Conservation (phyloP, 768 basidiomycete genomes). For the Lentinula detonsa region DNA sequence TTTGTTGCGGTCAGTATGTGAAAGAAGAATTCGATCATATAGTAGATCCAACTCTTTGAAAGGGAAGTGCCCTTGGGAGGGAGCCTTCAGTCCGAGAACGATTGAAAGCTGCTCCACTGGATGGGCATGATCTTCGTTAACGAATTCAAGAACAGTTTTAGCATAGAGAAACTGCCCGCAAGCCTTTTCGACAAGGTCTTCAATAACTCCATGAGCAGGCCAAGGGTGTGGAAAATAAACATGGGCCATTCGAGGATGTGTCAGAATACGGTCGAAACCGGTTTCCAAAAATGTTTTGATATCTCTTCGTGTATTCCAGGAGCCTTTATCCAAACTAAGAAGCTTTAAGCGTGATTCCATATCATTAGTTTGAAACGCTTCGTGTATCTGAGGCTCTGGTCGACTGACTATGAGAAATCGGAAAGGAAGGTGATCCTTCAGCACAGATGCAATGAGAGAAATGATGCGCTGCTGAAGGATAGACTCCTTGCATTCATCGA, state of each 20-base stretch:
- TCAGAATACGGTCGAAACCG: conserved; percentile 11
- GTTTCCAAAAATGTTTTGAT: conserved; percentile 12
- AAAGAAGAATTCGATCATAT: neutral
- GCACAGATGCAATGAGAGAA: neutral
- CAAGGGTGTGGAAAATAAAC: conserved; percentile 8
- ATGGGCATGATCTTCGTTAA: neutral
- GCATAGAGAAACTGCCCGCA: conserved; percentile 1
- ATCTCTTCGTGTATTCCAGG: conserved; percentile 8
- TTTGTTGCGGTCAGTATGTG: neutral
- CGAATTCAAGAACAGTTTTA: neutral
- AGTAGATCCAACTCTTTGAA: conserved; percentile 1
- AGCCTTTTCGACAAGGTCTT: conserved; percentile 11
- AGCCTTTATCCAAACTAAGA: neutral
- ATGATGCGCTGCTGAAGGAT: conserved; percentile 5
- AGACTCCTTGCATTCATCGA: conserved; percentile 20
- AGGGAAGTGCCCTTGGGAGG: neutral
- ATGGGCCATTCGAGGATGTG: neutral
- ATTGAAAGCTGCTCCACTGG: neutral
- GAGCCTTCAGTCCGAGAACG: neutral
- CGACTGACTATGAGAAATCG: conserved; percentile 21
- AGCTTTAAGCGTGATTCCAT: conserved; percentile 6
- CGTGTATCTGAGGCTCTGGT: conserved; percentile 18
- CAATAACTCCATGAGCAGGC: conserved; percentile 15
- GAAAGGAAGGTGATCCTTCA: conserved; percentile 11
- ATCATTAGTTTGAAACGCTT: neutral